Base-by-base conservation (phyloP, 163 green algal genomes). In the Chloromonas sp. region DNA sequence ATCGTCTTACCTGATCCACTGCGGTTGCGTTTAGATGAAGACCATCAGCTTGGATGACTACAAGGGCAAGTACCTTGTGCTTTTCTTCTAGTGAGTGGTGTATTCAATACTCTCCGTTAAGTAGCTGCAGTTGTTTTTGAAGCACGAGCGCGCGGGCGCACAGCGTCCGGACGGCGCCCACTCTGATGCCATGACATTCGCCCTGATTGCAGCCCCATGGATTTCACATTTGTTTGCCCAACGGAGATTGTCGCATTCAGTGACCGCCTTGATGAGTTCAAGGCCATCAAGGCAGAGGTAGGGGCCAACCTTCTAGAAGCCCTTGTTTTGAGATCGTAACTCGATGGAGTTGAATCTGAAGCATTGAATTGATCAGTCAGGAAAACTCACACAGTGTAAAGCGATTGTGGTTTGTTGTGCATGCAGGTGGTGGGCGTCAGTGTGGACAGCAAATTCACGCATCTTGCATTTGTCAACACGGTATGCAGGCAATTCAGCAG, bases 231-330 rank as follows among this genome's bases (percentile, higher is more conserved):
- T 90, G 95, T 85, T 58, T 60, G 84, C 88, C 93, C 94, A 62
- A 98, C 95, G 2, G 95, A 98, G 88, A 98, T 98, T 89, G 92
- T 94, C 11, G 95, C 95, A 58, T 98, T 97, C 88, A 92, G 83
- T 36, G 86, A 98, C 86, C 89, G 93, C 58, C 83, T 93, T 5
- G 92, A 94, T 79, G 94, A 97, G 87, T 98, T 98, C 86, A 87
- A 95, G 85, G 90, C 89, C 62, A 94, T 97, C 83, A 93, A 93
- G 86, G 89, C 85, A 87, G 89, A 97, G 86, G 92, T 97, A 74
- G 36, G 36, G 36, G 36, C 36, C 36, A 36, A 36, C 36, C 36
- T 36, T 36, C 36, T 36, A 36, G 36, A 36, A 36, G 36, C 36
- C 36, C 36, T 36, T 36, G 36, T 36, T 36, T 36, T 36, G 36